Percentiles rank a stretch among this genome's conserved stretches.
These are phyloP conservation scores for Russula sp. DNA, from an alignment of 768 basidiomycete genomes.

Conservation along the genomic window DNA sequence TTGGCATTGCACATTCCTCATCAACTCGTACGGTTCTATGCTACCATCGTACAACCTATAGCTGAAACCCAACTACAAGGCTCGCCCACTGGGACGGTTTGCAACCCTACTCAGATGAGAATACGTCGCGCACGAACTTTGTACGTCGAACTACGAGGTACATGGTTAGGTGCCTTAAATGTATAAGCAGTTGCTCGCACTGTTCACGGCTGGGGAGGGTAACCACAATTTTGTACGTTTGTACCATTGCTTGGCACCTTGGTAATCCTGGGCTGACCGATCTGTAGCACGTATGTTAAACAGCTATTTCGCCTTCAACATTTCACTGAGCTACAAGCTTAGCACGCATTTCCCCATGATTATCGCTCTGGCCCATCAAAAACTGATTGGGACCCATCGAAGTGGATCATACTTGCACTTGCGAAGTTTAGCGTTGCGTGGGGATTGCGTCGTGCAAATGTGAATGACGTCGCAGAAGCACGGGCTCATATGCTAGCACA, in stretches of 20 bases:
- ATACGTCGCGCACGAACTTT: constrained; percentile 67
- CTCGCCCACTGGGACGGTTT: constrained; percentile 78
- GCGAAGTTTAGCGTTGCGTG: constrained; percentile 41
- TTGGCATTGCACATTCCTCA: constrained; percentile 66
- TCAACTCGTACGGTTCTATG: constrained; percentile 50
- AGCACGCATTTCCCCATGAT: constrained; percentile 77
- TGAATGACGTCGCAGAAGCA: constrained; percentile 44
- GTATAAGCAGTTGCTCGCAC: constrained; percentile 46
- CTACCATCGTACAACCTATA: neutral
- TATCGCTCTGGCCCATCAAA: constrained; percentile 58
- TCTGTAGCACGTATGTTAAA: constrained; percentile 38
- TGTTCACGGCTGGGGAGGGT: constrained; percentile 70
- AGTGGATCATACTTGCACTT: constrained; percentile 62
- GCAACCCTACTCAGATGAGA: constrained; percentile 74
- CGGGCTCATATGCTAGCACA: constrained; percentile 42
- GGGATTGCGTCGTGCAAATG: constrained; percentile 42
- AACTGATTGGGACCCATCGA: constrained; percentile 73
- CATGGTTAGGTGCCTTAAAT: neutral
- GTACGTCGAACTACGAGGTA: constrained; percentile 32
- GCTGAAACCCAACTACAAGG: constrained; percentile 27
- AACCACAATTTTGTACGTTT: constrained; percentile 65
- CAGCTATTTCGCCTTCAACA: neutral
- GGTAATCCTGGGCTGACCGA: neutral
- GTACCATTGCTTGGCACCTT: neutral
- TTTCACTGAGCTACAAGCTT: constrained; percentile 2